These are phyloP conservation scores for Skeletonema costatum DNA, from an alignment of 108 stramenopile genomes.

Conservation along the genomic window DNA sequence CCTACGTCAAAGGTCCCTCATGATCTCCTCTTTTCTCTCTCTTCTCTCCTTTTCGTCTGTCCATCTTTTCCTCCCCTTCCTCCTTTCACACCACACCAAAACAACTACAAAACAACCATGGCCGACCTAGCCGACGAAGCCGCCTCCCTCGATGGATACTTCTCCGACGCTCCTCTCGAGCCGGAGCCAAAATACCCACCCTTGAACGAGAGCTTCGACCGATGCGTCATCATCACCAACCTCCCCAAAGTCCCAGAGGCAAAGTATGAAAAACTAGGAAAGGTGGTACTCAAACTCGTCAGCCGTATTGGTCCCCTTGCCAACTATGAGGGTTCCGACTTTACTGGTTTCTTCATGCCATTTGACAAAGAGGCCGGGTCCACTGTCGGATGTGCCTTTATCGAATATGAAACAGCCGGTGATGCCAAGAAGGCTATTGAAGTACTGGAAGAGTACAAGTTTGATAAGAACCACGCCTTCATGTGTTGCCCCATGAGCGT, in stretches of 20 bases:
- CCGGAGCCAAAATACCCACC: constrained; percentile 77
- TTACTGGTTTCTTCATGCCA: constrained; percentile 68
- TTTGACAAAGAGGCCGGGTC: constrained; percentile 59
- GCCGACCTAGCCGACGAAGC: constrained; percentile 67
- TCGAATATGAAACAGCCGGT: constrained; percentile 87
- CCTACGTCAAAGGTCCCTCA: too few relatives aligned
- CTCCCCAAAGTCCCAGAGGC: constrained; percentile 80
- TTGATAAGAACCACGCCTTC: constrained; percentile 93
- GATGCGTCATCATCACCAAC: constrained; percentile 79
- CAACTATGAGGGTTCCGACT: constrained; percentile 47
- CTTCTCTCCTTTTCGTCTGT: neutral
- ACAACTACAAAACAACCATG: constrained; percentile 23
- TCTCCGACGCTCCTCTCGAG: constrained; percentile 78
- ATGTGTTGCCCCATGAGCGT: constrained; percentile 77
- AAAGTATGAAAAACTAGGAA: constrained; percentile 80
- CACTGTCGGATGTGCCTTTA: constrained; percentile 91
- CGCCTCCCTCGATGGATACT: constrained; percentile 84
- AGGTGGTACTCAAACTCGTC: constrained; percentile 74
- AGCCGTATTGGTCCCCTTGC: constrained; percentile 71
- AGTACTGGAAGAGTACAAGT: constrained; percentile 87
- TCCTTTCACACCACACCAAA: neutral
- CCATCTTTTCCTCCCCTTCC: neutral
- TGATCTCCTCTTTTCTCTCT: too few relatives aligned
- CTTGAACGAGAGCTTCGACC: constrained; percentile 69
- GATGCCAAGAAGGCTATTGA: constrained; percentile 92